Evolutionary conservation across 2,329 filamentous ascomycete species (phyloP), one percentile per base, ranked within the genome.

Genomic region (Fusarium sp.): DNA sequence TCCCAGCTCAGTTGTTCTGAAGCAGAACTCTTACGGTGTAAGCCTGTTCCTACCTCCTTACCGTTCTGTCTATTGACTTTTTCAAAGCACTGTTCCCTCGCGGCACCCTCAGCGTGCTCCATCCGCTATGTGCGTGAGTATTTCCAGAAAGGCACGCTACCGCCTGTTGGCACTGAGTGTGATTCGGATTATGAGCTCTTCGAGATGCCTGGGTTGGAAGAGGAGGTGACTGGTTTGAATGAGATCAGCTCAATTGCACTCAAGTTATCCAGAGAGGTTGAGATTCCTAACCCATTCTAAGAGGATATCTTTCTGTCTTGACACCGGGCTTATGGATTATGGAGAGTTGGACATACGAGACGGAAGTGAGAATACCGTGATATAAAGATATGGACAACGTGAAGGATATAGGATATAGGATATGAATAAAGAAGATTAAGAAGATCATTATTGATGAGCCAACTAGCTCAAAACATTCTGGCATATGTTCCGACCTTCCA

Each of bases 1-100:
- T 49, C 77, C 77, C 0, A 79, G 78, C 15, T 84, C 83, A 0
- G 77, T 79, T 1, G 75, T 87, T 8, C 71, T 87, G 25, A 77
- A 81, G 14, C 83, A 85, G 67, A 82, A 85, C 42, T 81, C 81
- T 1, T 86, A 83, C 39, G 85, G 85, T 6, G 83, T 84, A 77
- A 75, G 81, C 74, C 11, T 7, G 11, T 18, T 15, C 7, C 5
- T 9, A 11, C 15, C 7, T 17, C 20, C 13, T 18, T 5, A 10
- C 11, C 6, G 6, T 14, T 17, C 7, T 25, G 3, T 35, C 35
- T 9, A 13, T 53, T 68, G n/a, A 66, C 37, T 46, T 18, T 11
- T 10, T 13, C 17, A 23, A 17, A 85, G 82, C 87, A 89, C 63
- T 87, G 84, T 9, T 80, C 79, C 15, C 72, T 83, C 6, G 76